Evolutionary conservation across 768 basidiomycete genomes (phyloP).

Genomic region (Mycena latifolia): DNA sequence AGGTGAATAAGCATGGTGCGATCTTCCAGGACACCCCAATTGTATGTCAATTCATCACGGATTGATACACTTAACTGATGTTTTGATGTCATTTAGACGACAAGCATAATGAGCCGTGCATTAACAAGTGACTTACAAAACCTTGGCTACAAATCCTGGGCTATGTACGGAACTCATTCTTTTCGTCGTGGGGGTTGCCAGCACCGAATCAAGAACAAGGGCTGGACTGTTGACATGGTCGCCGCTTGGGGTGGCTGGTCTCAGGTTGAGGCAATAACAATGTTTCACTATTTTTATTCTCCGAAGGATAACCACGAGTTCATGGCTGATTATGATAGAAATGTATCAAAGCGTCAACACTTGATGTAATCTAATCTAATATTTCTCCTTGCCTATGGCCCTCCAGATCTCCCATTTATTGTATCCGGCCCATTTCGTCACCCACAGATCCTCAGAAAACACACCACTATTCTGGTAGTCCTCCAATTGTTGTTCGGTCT

Average conservation of each 20-base stretch:
- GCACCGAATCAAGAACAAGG: constrained; percentile 29
- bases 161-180: constrained; percentile 39
- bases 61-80: neutral
- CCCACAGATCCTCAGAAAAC: neutral
- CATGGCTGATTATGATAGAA: constrained; percentile 36
- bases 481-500: neutral
- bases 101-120: constrained; percentile 21
- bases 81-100: constrained; percentile 20
- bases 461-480: neutral
- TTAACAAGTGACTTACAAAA: constrained; percentile 34
- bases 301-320: constrained; percentile 37
- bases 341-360: constrained; percentile 4
- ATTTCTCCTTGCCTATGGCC: constrained; percentile 22
- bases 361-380: neutral
- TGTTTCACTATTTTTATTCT: constrained; percentile 38
- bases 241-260: constrained; percentile 41
- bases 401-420: constrained; percentile 31
- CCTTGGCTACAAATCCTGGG: constrained; percentile 35
- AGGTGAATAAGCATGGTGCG: constrained; percentile 9
- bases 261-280: constrained; percentile 36
- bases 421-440: neutral
- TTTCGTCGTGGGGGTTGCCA: constrained; percentile 40
- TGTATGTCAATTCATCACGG: neutral
- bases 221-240: constrained; percentile 32
- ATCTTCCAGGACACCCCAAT: neutral